Base-by-base conservation (phyloP, 2,329 filamentous ascomycete species). In the Thelonectria rubi region DNA sequence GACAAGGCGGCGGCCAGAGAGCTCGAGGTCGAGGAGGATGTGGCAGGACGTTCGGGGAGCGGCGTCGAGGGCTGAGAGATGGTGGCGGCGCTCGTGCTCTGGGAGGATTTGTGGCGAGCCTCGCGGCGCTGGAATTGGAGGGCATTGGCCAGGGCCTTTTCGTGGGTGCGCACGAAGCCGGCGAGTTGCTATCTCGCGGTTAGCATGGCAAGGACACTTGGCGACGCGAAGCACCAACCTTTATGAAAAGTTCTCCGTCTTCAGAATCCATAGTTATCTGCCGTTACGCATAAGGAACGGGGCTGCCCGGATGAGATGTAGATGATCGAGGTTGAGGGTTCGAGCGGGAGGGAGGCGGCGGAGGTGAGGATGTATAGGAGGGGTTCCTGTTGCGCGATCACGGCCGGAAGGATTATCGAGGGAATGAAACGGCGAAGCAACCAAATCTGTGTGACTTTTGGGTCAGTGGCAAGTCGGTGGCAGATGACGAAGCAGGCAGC, bases 141-240 rank as follows among this genome's bases (percentile, higher is more conserved):
- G 72, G 94, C 94, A 81, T 98, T 98, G 75, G 95, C 95, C 65
- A 99, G 87, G 39, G 94, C 94, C 81, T 97, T 97, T 80, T 99
- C 95, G 82, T 99, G 93, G 58, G 93, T 97, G 65, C 94, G 93
- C 79, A 99, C 93, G 80, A 97, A 98, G 80, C 90, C 90, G 75
- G 94, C 94, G 76, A 99, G 86, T 85, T 97, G 95, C 94, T 97
- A 77, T 62, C 55, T 30, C 39, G 20, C 40, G 64, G 71, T 79
- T 64, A 81, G 77, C 65, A 70, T 62, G 70, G n/a, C 30, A 21
- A 47, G 54, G 64, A 59, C 54, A 26, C 18, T 12, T 48, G 37
- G 48, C 15, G 20, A n/a, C n/a, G n/a, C n/a, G n/a, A n/a, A n/a
- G n/a, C n/a, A n/a, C 14, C 12, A 24, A 92, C 91, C 88, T 94